Evolutionary conservation across 2,329 filamentous ascomycete species (phyloP).

Genomic region (Pseudogymnoascus sp.): DNA sequence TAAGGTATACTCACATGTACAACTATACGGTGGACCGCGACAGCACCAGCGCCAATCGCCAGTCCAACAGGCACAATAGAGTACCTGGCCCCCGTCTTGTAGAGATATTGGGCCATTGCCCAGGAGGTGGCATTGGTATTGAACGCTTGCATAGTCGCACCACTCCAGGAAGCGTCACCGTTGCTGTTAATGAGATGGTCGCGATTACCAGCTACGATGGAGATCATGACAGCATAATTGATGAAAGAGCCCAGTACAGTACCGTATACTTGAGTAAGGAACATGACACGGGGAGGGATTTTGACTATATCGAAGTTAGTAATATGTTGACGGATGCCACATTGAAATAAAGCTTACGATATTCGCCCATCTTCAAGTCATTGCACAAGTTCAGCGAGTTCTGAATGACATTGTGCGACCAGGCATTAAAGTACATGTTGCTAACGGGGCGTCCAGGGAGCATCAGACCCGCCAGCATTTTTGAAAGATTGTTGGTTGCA

Average conservation of each 20-base stretch:
- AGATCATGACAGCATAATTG: conserved; percentile 40
- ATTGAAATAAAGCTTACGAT: conserved; percentile 33
- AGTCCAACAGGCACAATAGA: conserved; percentile 43
- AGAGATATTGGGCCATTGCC: conserved; percentile 46
- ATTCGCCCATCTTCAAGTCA: conserved; percentile 52
- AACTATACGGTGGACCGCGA: conserved; percentile 38
- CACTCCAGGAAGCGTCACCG: conserved; percentile 40
- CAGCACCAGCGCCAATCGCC: conserved; percentile 38
- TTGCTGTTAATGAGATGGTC: conserved; percentile 34
- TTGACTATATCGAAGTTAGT: conserved; percentile 36
- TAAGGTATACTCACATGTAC: conserved; percentile 28
- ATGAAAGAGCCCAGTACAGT: conserved; percentile 36
- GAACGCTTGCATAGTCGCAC: conserved; percentile 39
- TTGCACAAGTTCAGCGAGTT: conserved; percentile 43
- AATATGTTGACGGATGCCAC: background rate
- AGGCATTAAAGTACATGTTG: conserved; percentile 43
- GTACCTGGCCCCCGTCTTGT: conserved; percentile 37
- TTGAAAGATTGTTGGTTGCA: conserved; percentile 49
- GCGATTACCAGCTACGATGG: conserved; percentile 36
- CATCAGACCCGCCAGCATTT: conserved; percentile 43
- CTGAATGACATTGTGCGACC: conserved; percentile 49
- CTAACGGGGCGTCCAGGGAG: conserved; percentile 33
- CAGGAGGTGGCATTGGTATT: conserved; percentile 37
- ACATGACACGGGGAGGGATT: conserved; percentile 37
- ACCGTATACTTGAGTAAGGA: conserved; percentile 36